phyloP scores from a whole-genome alignment of 1,284 basidiomycete species.

The Apiotrichum gamsii region DNA sequence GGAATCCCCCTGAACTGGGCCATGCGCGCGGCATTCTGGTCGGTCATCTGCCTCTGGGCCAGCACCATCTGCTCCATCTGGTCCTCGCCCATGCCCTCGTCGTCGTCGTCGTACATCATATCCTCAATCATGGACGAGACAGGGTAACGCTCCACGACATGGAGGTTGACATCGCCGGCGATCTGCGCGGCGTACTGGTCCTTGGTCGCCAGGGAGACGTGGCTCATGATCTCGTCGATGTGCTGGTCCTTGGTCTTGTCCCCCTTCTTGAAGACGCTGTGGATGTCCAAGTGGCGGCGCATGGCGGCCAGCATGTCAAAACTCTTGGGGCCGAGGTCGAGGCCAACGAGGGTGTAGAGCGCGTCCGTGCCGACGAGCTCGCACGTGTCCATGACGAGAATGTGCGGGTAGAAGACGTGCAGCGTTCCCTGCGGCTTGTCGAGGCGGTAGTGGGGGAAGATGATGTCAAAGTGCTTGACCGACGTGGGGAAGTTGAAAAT shows the following conservation, averaged over 20 bases:
- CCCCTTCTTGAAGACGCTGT: not conserved
- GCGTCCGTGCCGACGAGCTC: not conserved
- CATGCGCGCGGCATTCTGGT: too few species aligned
- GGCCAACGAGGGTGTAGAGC: not conserved
- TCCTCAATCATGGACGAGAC: too few species aligned
- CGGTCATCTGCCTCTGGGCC: too few species aligned
- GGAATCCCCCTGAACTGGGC: too few species aligned
- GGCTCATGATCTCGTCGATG: not conserved
- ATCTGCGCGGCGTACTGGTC: not conserved
- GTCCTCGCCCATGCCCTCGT: too few species aligned
- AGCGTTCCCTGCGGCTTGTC: not conserved
- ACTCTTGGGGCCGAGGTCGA: not conserved
- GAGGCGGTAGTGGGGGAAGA: not conserved
- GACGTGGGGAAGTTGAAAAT: not conserved
- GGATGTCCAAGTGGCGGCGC: too few species aligned
- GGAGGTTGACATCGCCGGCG: too few species aligned
- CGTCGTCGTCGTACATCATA: too few species aligned
- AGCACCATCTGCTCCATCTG: too few species aligned
- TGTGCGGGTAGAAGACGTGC: not conserved
- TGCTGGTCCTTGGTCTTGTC: not conserved
- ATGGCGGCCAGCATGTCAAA: not conserved
- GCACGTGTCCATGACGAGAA: constrained; percentile 1
- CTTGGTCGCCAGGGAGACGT: not conserved
- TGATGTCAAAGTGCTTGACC: not conserved
- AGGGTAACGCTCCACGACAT: too few species aligned